Percentiles rank a stretch among this genome's conserved stretches.
phyloP scores from a whole-genome alignment of 257 asterid genomes.

The Petrea volubilis region DNA sequence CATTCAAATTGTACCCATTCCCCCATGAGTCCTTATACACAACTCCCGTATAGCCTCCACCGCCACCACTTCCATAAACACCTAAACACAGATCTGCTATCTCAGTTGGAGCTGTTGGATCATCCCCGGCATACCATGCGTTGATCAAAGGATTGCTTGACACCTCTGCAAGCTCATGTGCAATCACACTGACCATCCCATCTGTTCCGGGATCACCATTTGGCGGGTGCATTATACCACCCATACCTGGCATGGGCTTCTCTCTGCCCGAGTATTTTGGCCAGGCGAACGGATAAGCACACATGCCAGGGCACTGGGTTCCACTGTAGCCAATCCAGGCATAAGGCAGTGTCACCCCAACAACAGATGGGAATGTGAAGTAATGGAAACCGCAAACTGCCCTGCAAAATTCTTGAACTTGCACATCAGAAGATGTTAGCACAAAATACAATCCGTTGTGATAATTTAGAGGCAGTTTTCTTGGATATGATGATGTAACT shows the following conservation, averaged over 20 bases:
- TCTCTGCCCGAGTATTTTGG: slow-evolving; percentile 43
- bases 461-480: slow-evolving; percentile 44
- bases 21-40: slow-evolving; percentile 59
- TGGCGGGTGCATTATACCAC: slow-evolving; percentile 53
- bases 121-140: slow-evolving; percentile 80
- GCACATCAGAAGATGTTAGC: slow-evolving; percentile 57
- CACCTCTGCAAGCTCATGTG: slow-evolving; percentile 76
- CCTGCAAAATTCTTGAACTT: slow-evolving; percentile 71
- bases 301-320: slow-evolving; percentile 64
- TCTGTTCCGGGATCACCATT: slow-evolving; percentile 66
- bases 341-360: slow-evolving; percentile 68
- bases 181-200: slow-evolving; percentile 90
- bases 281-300: slow-evolving; percentile 77
- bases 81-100: slow-evolving; percentile 76
- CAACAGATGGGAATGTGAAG: slow-evolving; percentile 68
- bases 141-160: slow-evolving; percentile 69
- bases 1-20: slow-evolving; percentile 62
- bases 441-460: slow-evolving; percentile 58
- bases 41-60: slow-evolving; percentile 65
- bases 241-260: slow-evolving; percentile 28
- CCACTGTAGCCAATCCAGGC: slow-evolving; percentile 85
- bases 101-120: slow-evolving; percentile 71
- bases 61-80: slow-evolving; percentile 75
- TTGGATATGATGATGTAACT: slow-evolving; percentile 14
- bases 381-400: slow-evolving; percentile 82